A percentile compares a stretch with the other conserved stretches of the same genome.
Conservation (phyloP, 805 yeast genomes). For the Saturnispora halmiae region DNA sequence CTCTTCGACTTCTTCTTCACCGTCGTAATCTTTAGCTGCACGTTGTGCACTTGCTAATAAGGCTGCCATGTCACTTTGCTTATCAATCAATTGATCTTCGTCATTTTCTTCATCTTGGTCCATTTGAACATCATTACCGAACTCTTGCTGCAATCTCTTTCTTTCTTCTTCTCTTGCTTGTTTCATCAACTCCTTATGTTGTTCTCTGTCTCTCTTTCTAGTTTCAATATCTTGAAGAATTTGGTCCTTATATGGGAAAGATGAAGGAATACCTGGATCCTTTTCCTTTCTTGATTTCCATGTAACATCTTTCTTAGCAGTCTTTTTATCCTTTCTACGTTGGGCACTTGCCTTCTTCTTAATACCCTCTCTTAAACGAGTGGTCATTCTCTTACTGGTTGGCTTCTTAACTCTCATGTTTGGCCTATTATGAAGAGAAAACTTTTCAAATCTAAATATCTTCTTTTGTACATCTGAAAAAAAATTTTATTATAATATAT, state of each 20-base stretch:
- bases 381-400: slow-evolving; percentile 80
- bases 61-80: slow-evolving; percentile 56
- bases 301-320: slow-evolving; percentile 80
- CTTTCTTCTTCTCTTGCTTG: slow-evolving; percentile 37
- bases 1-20: slow-evolving; percentile 36
- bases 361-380: slow-evolving; percentile 94
- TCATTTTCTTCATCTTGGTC: slow-evolving; percentile 30
- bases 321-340: slow-evolving; percentile 72
- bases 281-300: slow-evolving; percentile 82
- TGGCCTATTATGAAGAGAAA: neutral
- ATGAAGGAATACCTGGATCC: slow-evolving; percentile 92
- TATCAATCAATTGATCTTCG: slow-evolving; percentile 31
- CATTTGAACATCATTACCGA: slow-evolving; percentile 28
- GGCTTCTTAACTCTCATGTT: slow-evolving; percentile 38
- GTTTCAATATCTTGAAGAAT: slow-evolving; percentile 67
- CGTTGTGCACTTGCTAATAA: slow-evolving; percentile 81
- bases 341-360: slow-evolving; percentile 93
- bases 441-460: neutral
- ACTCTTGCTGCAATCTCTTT: neutral
- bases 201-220: slow-evolving; percentile 44
- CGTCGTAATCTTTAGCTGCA: slow-evolving; percentile 71
- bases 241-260: slow-evolving; percentile 88
- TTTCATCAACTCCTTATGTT: slow-evolving; percentile 42
- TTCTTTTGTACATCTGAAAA: neutral
- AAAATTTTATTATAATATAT: neutral